phyloP scores from a whole-genome alignment of 1,284 basidiomycete species.

The Ceratobasidium sp. region DNA sequence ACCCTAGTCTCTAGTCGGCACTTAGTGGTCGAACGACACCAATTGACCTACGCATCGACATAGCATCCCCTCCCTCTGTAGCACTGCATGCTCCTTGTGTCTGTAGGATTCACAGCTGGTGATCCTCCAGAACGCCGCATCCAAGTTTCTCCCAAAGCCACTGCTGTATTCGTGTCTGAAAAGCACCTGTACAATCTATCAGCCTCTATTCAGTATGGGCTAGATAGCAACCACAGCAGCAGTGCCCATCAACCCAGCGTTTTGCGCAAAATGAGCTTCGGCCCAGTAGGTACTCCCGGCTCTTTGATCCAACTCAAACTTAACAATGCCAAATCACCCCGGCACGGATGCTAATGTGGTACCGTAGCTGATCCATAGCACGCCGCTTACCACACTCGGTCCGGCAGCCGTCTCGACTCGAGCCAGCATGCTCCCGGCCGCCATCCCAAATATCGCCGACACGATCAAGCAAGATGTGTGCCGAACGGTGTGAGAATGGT shows the following conservation, averaged over 20 bases:
- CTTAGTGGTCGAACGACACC: too few species aligned
- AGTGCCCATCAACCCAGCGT: slow-evolving; percentile 73
- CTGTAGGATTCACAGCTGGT: not conserved
- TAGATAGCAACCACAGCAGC: slow-evolving; percentile 65
- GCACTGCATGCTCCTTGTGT: slow-evolving; percentile 37
- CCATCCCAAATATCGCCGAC: slow-evolving; percentile 70
- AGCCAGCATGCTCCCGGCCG: slow-evolving; percentile 60
- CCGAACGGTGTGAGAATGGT: slow-evolving; percentile 66
- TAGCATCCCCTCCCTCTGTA: slow-evolving; percentile 40
- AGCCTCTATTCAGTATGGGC: not conserved
- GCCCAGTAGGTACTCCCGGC: not conserved
- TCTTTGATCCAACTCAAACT: slow-evolving; percentile 46
- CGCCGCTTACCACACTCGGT: slow-evolving; percentile 79
- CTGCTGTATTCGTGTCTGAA: slow-evolving; percentile 77
- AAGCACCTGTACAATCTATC: slow-evolving; percentile 4
- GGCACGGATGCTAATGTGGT: slow-evolving; percentile 78
- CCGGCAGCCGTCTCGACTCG: not conserved
- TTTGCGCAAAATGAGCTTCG: slow-evolving; percentile 66
- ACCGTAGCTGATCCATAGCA: slow-evolving; percentile 79
- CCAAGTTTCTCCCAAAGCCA: too few species aligned
- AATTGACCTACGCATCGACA: slow-evolving; percentile 28
- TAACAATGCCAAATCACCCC: slow-evolving; percentile 86
- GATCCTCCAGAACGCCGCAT: slow-evolving; percentile 61
- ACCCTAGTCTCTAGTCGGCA: not conserved
- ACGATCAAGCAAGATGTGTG: slow-evolving; percentile 75